Evolutionary conservation across 2,329 filamentous ascomycete genomes (phyloP).

Genomic region (Lasiodiplodia gonubiensis): DNA sequence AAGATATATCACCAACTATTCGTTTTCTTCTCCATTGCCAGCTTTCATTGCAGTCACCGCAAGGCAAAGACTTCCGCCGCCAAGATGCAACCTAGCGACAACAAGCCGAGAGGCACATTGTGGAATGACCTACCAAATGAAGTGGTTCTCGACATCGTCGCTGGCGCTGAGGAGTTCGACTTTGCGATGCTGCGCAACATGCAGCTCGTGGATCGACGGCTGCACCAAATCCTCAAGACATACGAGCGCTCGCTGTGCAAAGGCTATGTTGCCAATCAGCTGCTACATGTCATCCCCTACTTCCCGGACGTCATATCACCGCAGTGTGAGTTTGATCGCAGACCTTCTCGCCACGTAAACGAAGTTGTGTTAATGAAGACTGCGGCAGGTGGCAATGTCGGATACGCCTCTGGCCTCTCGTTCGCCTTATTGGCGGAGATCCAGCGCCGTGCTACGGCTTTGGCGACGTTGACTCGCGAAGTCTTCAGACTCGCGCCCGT

Average conservation of each 20-base stretch:
- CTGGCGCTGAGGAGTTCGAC: conserved; percentile 16
- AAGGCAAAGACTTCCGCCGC: background rate
- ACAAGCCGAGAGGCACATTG: background rate
- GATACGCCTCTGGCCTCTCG: conserved; percentile 3
- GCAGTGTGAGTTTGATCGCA: background rate
- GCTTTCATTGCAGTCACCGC: background rate
- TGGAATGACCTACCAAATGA: conserved; percentile 19
- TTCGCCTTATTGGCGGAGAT: conserved; percentile 13
- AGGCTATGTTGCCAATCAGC: conserved; percentile 15
- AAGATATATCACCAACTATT: background rate
- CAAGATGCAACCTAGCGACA: background rate
- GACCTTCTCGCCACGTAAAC: background rate
- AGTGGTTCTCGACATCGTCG: conserved; percentile 17
- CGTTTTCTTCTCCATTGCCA: background rate
- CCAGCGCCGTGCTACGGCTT: background rate
- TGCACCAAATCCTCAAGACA: conserved; percentile 3
- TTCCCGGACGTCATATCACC: conserved; percentile 19
- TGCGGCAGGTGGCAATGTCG: background rate
- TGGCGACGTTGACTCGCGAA: background rate
- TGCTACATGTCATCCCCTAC: conserved; percentile 1
- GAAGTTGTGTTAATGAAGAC: background rate
- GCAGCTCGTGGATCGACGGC: conserved; percentile 16
- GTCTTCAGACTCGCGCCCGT: background rate
- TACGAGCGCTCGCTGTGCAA: conserved; percentile 23
- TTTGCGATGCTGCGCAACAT: conserved; percentile 13